These are phyloP conservation scores for Withania somnifera DNA, from an alignment of 305 asterid species.

Conservation along the genomic window DNA sequence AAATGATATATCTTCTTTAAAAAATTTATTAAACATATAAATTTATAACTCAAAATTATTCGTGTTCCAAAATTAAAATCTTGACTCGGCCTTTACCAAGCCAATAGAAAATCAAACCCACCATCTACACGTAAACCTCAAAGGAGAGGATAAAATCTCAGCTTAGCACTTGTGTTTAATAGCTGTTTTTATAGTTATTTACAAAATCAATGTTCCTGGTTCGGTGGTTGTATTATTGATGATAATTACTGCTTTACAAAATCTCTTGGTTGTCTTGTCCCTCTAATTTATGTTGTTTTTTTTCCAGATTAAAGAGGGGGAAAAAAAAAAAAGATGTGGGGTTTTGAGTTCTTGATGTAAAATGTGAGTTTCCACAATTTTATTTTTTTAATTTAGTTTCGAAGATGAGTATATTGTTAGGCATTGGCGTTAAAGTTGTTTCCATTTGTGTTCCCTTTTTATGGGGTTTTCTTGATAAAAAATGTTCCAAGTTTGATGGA, in stretches of 20 bases:
- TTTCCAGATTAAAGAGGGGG: background rate
- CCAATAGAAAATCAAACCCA: background rate
- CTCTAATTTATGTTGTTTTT: background rate
- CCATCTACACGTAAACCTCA: background rate
- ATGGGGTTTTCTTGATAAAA: background rate
- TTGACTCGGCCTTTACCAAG: no score
- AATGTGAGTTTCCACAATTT: background rate
- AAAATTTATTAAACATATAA: no score
- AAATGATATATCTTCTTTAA: no score
- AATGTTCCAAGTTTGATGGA: slow-evolving; percentile 10
- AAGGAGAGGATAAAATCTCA: background rate
- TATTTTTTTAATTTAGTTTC: background rate
- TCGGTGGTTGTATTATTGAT: background rate
- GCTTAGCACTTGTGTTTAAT: background rate
- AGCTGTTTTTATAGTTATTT: background rate
- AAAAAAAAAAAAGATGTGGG: background rate
- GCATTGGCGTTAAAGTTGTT: background rate
- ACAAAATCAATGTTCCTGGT: background rate
- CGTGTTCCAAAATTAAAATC: no score
- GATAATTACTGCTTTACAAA: background rate
- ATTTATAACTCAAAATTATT: no score
- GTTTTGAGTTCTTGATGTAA: background rate
- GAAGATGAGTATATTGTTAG: slow-evolving; percentile 6
- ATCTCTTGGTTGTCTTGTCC: background rate
- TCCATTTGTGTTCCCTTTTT: background rate